Conservation (phyloP, 257 asterid genomes). For the Buddleja alternifolia region DNA sequence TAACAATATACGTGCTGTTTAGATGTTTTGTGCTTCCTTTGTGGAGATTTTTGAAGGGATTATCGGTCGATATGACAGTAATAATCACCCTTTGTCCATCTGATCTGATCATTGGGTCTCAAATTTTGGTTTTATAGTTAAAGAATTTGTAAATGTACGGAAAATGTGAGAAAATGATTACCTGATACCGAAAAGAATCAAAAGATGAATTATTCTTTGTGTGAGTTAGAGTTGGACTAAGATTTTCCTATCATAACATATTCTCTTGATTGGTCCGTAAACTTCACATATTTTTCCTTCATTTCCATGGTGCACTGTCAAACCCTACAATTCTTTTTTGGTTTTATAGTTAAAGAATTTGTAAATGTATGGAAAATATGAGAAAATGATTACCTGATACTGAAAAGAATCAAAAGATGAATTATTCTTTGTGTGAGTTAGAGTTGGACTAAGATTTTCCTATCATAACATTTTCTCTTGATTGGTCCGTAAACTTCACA, state of each 20-base stretch:
- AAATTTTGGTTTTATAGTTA: slow-evolving; percentile 3
- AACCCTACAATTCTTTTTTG: neutral
- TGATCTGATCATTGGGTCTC: slow-evolving; percentile 9
- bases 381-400: neutral
- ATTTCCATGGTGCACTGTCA: neutral
- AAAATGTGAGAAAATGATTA: neutral
- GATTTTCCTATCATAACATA: slow-evolving; percentile 1
- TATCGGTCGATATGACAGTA: neutral
- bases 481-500: neutral
- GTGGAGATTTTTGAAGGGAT: neutral
- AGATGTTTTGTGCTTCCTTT: slow-evolving; percentile 1
- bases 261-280: neutral
- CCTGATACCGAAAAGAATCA: neutral
- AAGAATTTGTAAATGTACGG: slow-evolving; percentile 5
- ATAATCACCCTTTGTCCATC: neutral
- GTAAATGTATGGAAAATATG: neutral
- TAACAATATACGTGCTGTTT: slow-evolving; percentile 13
- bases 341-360: slow-evolving; percentile 16
- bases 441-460: slow-evolving; percentile 8
- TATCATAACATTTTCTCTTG: neutral
- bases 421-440: neutral
- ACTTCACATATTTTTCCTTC: neutral
- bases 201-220: neutral
- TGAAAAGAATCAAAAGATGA: neutral
- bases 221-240: slow-evolving; percentile 2